Percentiles rank a stretch among this genome's conserved stretches.
phyloP scores from a whole-genome alignment of 495 filamentous ascomycete genomes.

The Jackrogersella minutella region DNA sequence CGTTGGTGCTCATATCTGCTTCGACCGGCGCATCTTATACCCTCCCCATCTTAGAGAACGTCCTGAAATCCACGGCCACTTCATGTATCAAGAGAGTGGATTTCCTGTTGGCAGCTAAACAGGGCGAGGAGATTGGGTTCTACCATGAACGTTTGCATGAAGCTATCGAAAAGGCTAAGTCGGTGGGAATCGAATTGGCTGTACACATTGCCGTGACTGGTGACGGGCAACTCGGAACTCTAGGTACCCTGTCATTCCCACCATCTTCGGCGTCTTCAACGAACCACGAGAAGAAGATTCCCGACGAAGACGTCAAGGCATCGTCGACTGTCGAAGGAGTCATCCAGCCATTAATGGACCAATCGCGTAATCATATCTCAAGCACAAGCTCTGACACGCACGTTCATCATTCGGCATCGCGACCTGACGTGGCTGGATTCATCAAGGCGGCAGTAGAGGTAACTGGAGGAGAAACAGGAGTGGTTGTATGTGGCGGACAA shows the following conservation, averaged over 20 bases:
- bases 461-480: slow-evolving; percentile 81
- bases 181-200: slow-evolving; percentile 54
- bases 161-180: slow-evolving; percentile 61
- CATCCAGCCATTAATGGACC: slow-evolving; percentile 26
- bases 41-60: slow-evolving; percentile 63
- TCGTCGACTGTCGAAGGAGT: slow-evolving; percentile 26
- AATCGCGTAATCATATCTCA: slow-evolving; percentile 42
- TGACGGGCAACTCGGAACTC: slow-evolving; percentile 34
- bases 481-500: slow-evolving; percentile 81
- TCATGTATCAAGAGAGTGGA: slow-evolving; percentile 70
- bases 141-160: slow-evolving; percentile 69
- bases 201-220: slow-evolving; percentile 67
- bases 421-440: slow-evolving; percentile 56
- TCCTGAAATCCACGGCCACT: slow-evolving; percentile 52
- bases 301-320: slow-evolving; percentile 38
- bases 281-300: slow-evolving; percentile 38
- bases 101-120: slow-evolving; percentile 78
- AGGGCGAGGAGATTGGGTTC: slow-evolving; percentile 71
- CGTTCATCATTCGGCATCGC: slow-evolving; percentile 47
- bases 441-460: slow-evolving; percentile 68
- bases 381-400: slow-evolving; percentile 49
- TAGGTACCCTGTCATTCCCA: neutral
- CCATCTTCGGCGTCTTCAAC: slow-evolving; percentile 18
- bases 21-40: slow-evolving; percentile 66
- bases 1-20: slow-evolving; percentile 65